phyloP scores from a whole-genome alignment of 768 basidiomycete species.

The Mycena maculata region DNA sequence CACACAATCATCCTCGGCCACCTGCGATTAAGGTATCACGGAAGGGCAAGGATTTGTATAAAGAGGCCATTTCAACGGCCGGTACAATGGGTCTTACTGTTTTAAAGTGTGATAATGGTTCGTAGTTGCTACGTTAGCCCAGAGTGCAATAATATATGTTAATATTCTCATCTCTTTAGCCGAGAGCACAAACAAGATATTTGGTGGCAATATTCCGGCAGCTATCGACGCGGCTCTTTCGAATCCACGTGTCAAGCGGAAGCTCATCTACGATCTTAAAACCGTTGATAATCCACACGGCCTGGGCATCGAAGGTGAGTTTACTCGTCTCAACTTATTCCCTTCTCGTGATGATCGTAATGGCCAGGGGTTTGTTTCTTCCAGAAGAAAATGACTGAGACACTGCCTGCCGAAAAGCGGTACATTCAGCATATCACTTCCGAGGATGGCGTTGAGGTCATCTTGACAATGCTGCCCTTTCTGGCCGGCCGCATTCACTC shows the following conservation, averaged over 20 bases:
- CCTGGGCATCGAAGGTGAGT: not conserved
- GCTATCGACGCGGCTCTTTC: constrained; percentile 18
- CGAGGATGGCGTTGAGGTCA: constrained; percentile 14
- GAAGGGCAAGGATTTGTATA: constrained; percentile 25
- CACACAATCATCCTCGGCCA: constrained; percentile 31
- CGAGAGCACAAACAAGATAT: not conserved
- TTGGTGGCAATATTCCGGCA: not conserved
- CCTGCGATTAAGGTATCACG: constrained; percentile 19
- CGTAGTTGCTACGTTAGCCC: not conserved
- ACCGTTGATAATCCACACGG: constrained; percentile 16
- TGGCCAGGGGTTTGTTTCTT: constrained; percentile 19
- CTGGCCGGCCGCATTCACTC: constrained; percentile 28
- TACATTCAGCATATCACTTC: constrained; percentile 29
- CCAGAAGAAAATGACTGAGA: constrained; percentile 2
- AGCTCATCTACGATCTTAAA: constrained; percentile 21
- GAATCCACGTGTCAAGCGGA: constrained; percentile 19
- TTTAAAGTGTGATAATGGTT: constrained; percentile 15
- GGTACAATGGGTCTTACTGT: constrained; percentile 9
- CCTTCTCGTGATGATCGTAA: too few relatives aligned
- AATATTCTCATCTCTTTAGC: constrained; percentile 5
- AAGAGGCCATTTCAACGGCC: constrained; percentile 11
- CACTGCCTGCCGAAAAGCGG: constrained; percentile 14
- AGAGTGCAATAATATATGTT: constrained; percentile 6
- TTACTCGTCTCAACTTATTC: not conserved
- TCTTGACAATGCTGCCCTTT: constrained; percentile 31